Evolutionary conservation across 176 grass and related monocot genomes (phyloP), one percentile per base, ranked within the genome.

Genomic region (Cenchrus fungigraminus): DNA sequence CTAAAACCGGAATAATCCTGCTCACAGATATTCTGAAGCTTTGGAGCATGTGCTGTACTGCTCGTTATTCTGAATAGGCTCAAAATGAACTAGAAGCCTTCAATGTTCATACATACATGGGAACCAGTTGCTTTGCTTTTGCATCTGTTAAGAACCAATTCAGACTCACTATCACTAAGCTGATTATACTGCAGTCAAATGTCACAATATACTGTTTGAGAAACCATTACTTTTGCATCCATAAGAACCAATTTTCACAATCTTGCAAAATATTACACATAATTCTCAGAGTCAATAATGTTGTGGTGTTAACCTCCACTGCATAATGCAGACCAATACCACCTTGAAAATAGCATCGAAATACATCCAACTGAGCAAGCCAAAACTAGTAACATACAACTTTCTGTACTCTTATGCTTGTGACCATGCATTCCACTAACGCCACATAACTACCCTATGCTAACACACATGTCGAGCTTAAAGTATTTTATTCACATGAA

Each of bases 401-500:
- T 61, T 79, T 79, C 8, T 51, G 60, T 65, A 49, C 13, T 81
- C 12, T 0, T 64, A 55, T 75, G 46, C 28, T 66, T 34, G 1
- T 76, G 51, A 22, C 15, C 51, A 77, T 64, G 68, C 37, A 58
- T 68, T 72, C 44, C 11, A 4, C 2, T 46, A 13, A 64, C 65
- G 29, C 8, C 57, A 5, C 78, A 37, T 29, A 78, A 78, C 6
- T 79, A 57, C 14, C 6, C 11, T 59, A 49, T 37, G 56, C 16
- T 67, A 78, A 25, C 2, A 4, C 37, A 40, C 37, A 40, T 40
- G 37, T 28, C 4, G 13, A 43, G 51, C 16, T 65, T 20, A 11
- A 55, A 51, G 57, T 4, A 57, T 83, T 65, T 83, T 19, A 72
- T 37, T 68, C 8, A 5, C 78, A 50, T 84, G 25, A 12, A 22